Evolutionary conservation across 2,329 filamentous ascomycete species (phyloP).

Genomic region (Colletotrichum sp.): DNA sequence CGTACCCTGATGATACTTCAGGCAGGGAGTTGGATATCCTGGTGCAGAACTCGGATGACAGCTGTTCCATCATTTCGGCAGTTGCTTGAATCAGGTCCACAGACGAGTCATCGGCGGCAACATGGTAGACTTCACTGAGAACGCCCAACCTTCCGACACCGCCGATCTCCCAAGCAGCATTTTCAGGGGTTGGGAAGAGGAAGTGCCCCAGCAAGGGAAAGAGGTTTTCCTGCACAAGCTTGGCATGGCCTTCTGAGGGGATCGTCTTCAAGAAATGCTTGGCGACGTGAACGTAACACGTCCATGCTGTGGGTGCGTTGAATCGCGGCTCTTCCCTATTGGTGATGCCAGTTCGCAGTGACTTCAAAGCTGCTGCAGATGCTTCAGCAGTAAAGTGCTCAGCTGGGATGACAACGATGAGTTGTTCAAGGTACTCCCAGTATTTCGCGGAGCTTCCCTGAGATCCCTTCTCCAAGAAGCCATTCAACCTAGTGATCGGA

Average conservation of each 20-base stretch:
- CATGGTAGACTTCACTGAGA: constrained; percentile 51
- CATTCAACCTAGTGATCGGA: constrained; percentile 61
- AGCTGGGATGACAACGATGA: constrained; percentile 65
- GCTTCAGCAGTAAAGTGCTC: constrained; percentile 49
- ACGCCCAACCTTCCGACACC: constrained; percentile 35
- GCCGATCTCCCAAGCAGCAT: constrained; percentile 30
- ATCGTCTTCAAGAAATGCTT: constrained; percentile 56
- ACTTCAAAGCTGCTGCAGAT: constrained; percentile 65
- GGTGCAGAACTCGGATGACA: constrained; percentile 66
- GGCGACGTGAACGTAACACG: constrained; percentile 71
- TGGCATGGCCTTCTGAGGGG: constrained; percentile 45
- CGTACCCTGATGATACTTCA: constrained; percentile 79
- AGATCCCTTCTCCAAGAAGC: constrained; percentile 83
- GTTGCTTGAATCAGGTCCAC: constrained; percentile 52
- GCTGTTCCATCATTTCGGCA: constrained; percentile 62
- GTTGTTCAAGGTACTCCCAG: constrained; percentile 70
- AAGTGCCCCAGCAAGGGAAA: constrained; percentile 61
- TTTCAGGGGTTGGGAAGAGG: constrained; percentile 49
- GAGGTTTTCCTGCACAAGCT: constrained; percentile 53
- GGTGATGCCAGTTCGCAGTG: constrained; percentile 73
- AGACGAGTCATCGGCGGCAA: constrained; percentile 44
- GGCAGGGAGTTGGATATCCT: constrained; percentile 77
- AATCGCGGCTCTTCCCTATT: constrained; percentile 75
- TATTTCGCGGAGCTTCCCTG: constrained; percentile 75
- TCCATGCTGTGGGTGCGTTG: constrained; percentile 74